A percentile compares a stretch with the other conserved stretches of the same genome.
Evolutionary conservation across 176 grass and related monocot species (phyloP).

Genomic region (Bothriochloa decipiens): DNA sequence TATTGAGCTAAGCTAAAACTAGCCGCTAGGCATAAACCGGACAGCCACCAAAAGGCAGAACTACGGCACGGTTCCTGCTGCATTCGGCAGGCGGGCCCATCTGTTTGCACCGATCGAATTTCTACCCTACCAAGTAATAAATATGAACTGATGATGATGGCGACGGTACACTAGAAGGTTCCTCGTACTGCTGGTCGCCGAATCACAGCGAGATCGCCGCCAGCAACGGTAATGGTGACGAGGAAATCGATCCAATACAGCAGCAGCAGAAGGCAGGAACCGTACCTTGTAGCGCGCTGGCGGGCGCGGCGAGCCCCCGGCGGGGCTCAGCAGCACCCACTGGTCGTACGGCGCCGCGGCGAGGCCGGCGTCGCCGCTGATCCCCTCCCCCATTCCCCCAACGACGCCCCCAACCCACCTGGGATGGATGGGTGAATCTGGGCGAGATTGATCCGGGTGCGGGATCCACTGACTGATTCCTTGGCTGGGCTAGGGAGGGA

Average conservation of each 20-base stretch:
- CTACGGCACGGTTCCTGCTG: not conserved
- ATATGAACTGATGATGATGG: not conserved
- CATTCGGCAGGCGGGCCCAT: not conserved
- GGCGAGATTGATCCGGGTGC: not conserved
- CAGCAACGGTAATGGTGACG: not conserved
- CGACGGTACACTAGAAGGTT: not conserved
- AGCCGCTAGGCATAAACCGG: not conserved
- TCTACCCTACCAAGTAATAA: not conserved
- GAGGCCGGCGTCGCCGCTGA: constrained; percentile 39
- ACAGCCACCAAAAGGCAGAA: not conserved
- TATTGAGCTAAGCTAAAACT: not conserved
- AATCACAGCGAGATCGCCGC: not conserved
- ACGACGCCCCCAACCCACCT: not conserved
- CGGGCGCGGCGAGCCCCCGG: constrained; percentile 33
- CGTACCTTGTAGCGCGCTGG: constrained; percentile 58
- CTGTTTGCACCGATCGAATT: not conserved
- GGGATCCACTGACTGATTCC: not conserved
- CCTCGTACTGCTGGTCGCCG: not conserved
- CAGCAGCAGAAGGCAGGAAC: not conserved
- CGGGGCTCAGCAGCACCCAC: constrained; percentile 46
- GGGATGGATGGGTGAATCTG: not conserved
- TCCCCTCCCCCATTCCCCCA: constrained; percentile 37
- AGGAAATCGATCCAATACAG: not conserved
- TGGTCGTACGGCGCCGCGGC: constrained; percentile 53
- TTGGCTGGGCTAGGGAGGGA: not conserved